Evolutionary conservation across 352 stramenopile genomes (phyloP), one percentile per base, ranked within the genome.

Genomic region (Globisporangium radiosum): DNA sequence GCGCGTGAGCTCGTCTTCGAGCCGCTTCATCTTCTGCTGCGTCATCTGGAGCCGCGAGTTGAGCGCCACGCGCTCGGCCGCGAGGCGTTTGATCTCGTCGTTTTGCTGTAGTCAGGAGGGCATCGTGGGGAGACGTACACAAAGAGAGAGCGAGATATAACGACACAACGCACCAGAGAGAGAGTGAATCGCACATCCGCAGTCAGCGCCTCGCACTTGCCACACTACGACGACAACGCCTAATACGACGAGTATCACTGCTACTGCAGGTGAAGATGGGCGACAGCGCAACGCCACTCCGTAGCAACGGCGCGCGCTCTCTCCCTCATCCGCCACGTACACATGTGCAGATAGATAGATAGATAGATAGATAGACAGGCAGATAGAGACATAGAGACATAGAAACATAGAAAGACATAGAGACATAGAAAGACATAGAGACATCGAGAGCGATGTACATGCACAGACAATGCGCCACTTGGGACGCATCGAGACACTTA

Each of bases 1-100:
- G 6, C 78, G 75, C 8, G 65, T 74, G 11, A 91, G 60, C 55
- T 91, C 78, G 50, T 75, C 64, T 61, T 91, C 81, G 43, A 89
- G 68, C 7, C 70, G 72, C 38, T 65, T 60, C 54, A 82, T 69
- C 64, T 84, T 79, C 51, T 84, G 64, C 55, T 89, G 76, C 49
- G 72, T 68, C 54, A 71, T 67, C 14, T 80, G 69, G 36, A 89
- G 57, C n/a, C 73, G 75, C 25, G 68, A 69, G 47, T 69, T 73
- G 45, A 88, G 65, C 13, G 65, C 72, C 47, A 73, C 66, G 19
- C 75, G 69, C 56, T 87, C 76, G 47, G 65, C 58, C 47, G 67
- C 65, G 17, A 89, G 47, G 57, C 73, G 76, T 63, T 79, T 75
- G 56, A 87, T 73, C 38, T 80, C 80, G 70, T 78, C 66, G 48